These are phyloP conservation scores for Paramecium tetraurelia DNA, from an alignment of 73 alveolate genomes.

Conservation along the genomic window DNA sequence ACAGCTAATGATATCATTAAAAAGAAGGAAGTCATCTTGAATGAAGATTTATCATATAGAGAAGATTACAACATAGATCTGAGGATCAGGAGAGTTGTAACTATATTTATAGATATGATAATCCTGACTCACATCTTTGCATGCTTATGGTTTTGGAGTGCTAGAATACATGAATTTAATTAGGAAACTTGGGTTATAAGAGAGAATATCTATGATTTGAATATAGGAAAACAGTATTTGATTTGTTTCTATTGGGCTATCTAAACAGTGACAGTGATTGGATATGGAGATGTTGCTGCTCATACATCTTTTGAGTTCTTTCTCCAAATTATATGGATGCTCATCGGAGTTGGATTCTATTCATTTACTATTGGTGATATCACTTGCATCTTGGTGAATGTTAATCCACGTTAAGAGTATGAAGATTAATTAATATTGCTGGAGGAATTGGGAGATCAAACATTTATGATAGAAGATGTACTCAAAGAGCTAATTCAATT, in stretches of 20 bases:
- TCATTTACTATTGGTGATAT: slow-evolving; percentile 77
- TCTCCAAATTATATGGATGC: slow-evolving; percentile 77
- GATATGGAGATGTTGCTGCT: slow-evolving; percentile 85
- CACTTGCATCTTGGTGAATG: slow-evolving; percentile 64
- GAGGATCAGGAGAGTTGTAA: not conserved
- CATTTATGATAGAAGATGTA: slow-evolving; percentile 14
- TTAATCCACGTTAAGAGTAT: not conserved
- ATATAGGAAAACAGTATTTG: slow-evolving; percentile 50
- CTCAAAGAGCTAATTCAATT: not conserved
- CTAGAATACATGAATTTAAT: not conserved
- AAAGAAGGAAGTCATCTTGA: not conserved
- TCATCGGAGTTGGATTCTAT: slow-evolving; percentile 82
- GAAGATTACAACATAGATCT: not conserved
- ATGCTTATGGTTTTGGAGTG: slow-evolving; percentile 14
- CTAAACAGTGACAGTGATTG: slow-evolving; percentile 77
- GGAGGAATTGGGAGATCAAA: not conserved
- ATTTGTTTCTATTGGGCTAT: slow-evolving; percentile 76
- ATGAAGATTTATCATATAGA: not conserved
- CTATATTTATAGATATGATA: not conserved
- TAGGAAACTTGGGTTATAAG: not conserved
- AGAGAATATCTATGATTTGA: not conserved
- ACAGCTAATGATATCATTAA: not conserved
- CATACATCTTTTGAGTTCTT: slow-evolving; percentile 65
- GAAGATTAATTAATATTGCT: not conserved
- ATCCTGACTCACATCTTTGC: not conserved